These are phyloP conservation scores for Paramarasmius palmivorus DNA, from an alignment of 1,284 basidiomycete species.

Conservation along the genomic window DNA sequence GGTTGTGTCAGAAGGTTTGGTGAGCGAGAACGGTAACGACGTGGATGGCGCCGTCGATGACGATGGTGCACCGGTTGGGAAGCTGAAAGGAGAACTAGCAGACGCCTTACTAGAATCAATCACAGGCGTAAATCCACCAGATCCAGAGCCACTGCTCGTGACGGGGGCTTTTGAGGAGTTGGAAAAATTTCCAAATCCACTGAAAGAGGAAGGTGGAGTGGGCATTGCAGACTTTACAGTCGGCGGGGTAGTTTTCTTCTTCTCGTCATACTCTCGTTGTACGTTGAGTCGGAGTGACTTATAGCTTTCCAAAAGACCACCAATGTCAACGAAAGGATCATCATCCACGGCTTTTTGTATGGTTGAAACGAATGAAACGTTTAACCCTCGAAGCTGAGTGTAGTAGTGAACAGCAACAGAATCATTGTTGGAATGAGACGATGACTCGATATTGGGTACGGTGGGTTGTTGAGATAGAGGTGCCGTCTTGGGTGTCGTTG, in stretches of 20 bases:
- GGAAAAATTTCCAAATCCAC: slow-evolving; percentile 23
- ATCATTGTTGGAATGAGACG: slow-evolving; percentile 20
- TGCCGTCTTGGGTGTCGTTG: slow-evolving; percentile 11
- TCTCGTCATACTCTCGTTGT: slow-evolving; percentile 56
- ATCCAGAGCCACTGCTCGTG: slow-evolving; percentile 4
- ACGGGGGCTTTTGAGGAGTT: slow-evolving; percentile 16
- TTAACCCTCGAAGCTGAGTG: slow-evolving; percentile 78
- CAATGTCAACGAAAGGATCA: slow-evolving; percentile 79
- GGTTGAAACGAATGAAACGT: slow-evolving; percentile 68
- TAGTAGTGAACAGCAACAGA: slow-evolving; percentile 53
- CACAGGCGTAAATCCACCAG: slow-evolving; percentile 22
- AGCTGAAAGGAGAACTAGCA: slow-evolving; percentile 22
- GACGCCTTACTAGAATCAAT: slow-evolving; percentile 10
- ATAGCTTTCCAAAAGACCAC: slow-evolving; percentile 65
- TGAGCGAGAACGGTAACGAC: slow-evolving; percentile 16
- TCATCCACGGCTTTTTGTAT: slow-evolving; percentile 63
- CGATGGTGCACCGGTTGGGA: slow-evolving; percentile 16
- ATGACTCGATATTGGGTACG: slow-evolving; percentile 7
- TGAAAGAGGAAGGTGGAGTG: slow-evolving; percentile 39
- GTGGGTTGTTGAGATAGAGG: slow-evolving; percentile 12
- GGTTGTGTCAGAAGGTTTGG: neutral
- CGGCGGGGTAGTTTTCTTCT: slow-evolving; percentile 2
- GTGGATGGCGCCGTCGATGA: slow-evolving; percentile 15
- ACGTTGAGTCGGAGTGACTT: slow-evolving; percentile 56
- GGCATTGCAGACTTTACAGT: slow-evolving; percentile 36